phyloP scores from a whole-genome alignment of 768 basidiomycete genomes.

The Grammothele lineata region DNA sequence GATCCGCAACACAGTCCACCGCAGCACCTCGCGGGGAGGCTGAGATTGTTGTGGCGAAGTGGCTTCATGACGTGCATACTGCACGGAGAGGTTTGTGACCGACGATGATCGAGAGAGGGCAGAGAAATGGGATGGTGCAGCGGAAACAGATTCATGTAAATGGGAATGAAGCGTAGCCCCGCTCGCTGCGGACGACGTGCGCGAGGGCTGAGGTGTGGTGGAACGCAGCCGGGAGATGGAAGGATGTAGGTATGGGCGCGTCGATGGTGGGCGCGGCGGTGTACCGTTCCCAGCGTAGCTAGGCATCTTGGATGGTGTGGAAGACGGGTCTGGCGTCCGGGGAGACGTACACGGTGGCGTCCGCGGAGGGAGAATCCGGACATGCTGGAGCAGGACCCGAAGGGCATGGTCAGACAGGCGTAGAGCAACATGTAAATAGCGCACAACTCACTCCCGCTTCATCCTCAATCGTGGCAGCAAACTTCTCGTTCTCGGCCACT shows the following conservation, averaged over 20 bases:
- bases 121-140: conserved; percentile 62
- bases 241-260: conserved; percentile 64
- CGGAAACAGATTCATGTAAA: conserved; percentile 40
- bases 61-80: conserved; percentile 19
- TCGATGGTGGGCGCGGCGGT: conserved; percentile 5
- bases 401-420: conserved; percentile 26
- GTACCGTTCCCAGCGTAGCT: conserved; percentile 7
- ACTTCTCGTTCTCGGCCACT: conserved; percentile 30
- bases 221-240: conserved; percentile 81
- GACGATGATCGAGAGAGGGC: conserved; percentile 70
- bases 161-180: conserved; percentile 41
- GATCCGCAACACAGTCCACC: conserved; percentile 66
- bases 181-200: conserved; percentile 38
- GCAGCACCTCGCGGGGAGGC: conserved; percentile 57
- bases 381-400: conserved; percentile 26
- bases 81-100: conserved; percentile 41
- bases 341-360: conserved; percentile 14
- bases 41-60: not conserved
- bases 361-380: conserved; percentile 33
- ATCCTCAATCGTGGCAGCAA: conserved; percentile 24
- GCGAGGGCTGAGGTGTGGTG: conserved; percentile 45
- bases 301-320: conserved; percentile 3
- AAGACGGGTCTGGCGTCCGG: conserved; percentile 4
- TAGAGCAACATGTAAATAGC: conserved; percentile 18
- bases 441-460: conserved; percentile 32